Percentiles rank a stretch among this genome's conserved stretches.
These are phyloP conservation scores for Aspergillus uvarum DNA, from an alignment of 2,329 filamentous ascomycete species.

Conservation along the genomic window DNA sequence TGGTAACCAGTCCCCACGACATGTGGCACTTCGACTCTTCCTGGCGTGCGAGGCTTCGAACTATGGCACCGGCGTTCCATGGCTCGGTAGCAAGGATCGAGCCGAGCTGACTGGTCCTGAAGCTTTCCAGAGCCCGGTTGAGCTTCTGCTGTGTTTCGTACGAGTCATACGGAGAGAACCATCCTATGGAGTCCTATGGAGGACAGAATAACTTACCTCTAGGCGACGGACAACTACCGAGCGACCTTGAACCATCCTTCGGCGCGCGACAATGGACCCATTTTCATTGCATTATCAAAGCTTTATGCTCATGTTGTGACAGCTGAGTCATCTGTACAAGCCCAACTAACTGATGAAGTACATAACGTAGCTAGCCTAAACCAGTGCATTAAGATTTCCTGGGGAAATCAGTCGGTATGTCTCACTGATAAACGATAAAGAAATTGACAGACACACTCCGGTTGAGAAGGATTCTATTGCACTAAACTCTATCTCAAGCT, in stretches of 20 bases:
- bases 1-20: neutral
- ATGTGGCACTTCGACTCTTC: neutral
- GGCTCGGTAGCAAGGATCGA: neutral
- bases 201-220: too few species aligned
- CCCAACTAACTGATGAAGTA: neutral
- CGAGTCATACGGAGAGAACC: neutral
- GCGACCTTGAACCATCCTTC: too few species aligned
- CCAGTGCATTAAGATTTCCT: neutral
- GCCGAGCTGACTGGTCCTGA: neutral
- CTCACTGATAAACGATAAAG: neutral
- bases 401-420: neutral
- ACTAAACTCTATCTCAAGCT: slow-evolving; percentile 6
- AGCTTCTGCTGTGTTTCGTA: neutral
- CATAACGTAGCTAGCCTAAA: neutral
- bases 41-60: neutral
- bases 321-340: neutral
- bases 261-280: too few species aligned
- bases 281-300: neutral
- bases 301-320: neutral
- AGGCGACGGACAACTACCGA: too few species aligned
- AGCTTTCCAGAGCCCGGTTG: neutral
- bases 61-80: neutral
- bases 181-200: too few species aligned
- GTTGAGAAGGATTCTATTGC: neutral
- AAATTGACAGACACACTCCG: neutral